Conservation (phyloP, 2,329 filamentous ascomycete genomes). For the Helicocarpus griseus region DNA sequence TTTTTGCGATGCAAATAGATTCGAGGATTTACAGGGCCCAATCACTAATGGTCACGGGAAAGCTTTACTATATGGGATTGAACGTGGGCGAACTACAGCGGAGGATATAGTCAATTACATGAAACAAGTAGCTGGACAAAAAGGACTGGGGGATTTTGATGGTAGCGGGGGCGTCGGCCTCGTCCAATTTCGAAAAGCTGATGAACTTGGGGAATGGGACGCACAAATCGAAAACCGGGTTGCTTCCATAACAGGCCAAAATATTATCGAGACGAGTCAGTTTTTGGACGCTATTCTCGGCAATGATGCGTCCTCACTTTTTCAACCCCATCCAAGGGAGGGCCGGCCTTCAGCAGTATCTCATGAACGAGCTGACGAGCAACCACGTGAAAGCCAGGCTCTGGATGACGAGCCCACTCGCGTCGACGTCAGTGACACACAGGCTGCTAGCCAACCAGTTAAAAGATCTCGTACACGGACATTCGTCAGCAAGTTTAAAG, state of each 20-base stretch:
- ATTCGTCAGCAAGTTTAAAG: conserved; percentile 52
- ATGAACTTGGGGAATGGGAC: conserved; percentile 56
- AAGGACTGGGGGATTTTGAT: conserved; percentile 55
- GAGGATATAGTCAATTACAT: conserved; percentile 73
- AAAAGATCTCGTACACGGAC: conserved; percentile 21
- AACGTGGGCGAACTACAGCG: conserved; percentile 53
- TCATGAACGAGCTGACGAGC: conserved; percentile 5
- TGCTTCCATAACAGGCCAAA: conserved; percentile 64
- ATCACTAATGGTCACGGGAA: conserved; percentile 78
- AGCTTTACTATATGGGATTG: conserved; percentile 56
- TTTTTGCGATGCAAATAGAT: conserved; percentile 69
- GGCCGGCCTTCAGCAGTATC: conserved; percentile 4
- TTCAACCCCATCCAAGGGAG: conserved; percentile 48
- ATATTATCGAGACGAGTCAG: conserved; percentile 79
- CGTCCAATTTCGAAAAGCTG: conserved; percentile 58
- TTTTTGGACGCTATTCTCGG: conserved; percentile 82
- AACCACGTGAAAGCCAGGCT: not conserved
- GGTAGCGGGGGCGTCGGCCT: conserved; percentile 63
- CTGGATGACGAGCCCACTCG: not conserved
- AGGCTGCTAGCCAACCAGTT: conserved; percentile 10
- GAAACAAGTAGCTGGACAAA: conserved; percentile 63
- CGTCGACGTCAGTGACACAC: conserved; percentile 7
- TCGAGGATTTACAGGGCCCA: conserved; percentile 61
- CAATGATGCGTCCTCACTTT: conserved; percentile 65
- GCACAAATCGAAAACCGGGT: conserved; percentile 58